Conservation (phyloP, 169 alveolate species). For the Cryptosporidium ubiquitum region DNA sequence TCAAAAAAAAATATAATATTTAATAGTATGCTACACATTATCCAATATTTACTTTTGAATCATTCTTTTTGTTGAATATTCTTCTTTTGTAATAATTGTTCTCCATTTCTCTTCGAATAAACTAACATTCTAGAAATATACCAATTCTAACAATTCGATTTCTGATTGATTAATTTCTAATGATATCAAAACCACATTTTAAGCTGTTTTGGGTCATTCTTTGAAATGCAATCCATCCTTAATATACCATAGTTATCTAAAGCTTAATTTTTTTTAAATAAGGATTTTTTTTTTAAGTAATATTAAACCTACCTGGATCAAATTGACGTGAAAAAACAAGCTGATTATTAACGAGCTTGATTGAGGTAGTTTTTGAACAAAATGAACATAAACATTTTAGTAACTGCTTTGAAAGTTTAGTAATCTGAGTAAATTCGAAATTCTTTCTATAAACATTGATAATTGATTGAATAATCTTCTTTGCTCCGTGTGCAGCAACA, state of each 20-base stretch:
- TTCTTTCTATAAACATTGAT: background rate
- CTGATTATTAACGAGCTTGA: conserved; percentile 14
- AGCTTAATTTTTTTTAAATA: background rate
- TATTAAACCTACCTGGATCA: conserved; percentile 57
- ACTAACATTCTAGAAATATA: background rate
- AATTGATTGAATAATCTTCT: conserved; percentile 11
- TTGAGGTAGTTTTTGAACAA: conserved; percentile 37
- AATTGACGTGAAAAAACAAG: conserved; percentile 37
- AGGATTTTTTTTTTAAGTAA: background rate
- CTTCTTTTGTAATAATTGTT: no score
- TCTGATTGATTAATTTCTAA: background rate
- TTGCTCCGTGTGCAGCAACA: conserved; percentile 41
- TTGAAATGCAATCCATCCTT: conserved; percentile 13
- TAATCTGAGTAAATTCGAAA: background rate
- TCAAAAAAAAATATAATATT: no score
- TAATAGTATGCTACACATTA: background rate
- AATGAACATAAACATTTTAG: conserved; percentile 6
- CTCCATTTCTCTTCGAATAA: background rate
- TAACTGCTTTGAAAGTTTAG: background rate
- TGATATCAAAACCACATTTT: conserved; percentile 55
- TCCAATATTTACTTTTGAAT: background rate
- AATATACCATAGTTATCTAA: conserved; percentile 58
- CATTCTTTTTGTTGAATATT: no score
- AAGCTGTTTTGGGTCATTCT: conserved; percentile 24
- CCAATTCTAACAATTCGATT: background rate